Percentiles rank a stretch among this genome's conserved stretches.
phyloP scores from a whole-genome alignment of 495 filamentous ascomycete genomes.

The Xylaria scruposa region DNA sequence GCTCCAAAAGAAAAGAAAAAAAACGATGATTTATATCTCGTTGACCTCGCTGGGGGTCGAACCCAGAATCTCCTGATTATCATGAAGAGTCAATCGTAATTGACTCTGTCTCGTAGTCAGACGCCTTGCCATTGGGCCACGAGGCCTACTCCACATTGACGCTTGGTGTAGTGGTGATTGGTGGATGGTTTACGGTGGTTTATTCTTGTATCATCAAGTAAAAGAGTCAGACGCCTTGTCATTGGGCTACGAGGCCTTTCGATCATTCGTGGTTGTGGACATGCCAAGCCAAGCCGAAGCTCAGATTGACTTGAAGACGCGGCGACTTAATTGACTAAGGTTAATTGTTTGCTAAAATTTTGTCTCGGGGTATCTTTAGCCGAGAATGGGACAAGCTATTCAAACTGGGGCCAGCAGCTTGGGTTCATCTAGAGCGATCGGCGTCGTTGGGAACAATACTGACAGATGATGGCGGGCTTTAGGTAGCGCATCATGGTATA shows the following conservation, averaged over 20 bases:
- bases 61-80: slow-evolving; percentile 23
- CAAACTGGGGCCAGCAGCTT: neutral
- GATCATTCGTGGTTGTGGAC: neutral
- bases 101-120: slow-evolving; percentile 8
- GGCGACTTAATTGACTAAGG: neutral
- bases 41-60: slow-evolving; percentile 22
- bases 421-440: neutral
- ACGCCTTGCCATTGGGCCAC: slow-evolving; percentile 25
- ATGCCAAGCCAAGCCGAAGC: neutral
- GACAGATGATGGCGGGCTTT: neutral
- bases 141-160: neutral
- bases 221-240: slow-evolving; percentile 23
- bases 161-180: too few species aligned
- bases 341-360: neutral
- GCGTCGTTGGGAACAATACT: neutral
- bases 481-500: neutral
- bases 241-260: slow-evolving; percentile 15
- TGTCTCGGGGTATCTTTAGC: neutral
- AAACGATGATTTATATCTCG: neutral
- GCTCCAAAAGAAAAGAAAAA: neutral
- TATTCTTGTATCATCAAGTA: too few species aligned
- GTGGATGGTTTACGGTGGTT: too few species aligned
- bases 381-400: neutral
- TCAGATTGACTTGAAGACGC: neutral
- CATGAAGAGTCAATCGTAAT: neutral